These are phyloP conservation scores for Wickerhamomyces queroliae DNA, from an alignment of 805 yeast genomes.

Conservation along the genomic window DNA sequence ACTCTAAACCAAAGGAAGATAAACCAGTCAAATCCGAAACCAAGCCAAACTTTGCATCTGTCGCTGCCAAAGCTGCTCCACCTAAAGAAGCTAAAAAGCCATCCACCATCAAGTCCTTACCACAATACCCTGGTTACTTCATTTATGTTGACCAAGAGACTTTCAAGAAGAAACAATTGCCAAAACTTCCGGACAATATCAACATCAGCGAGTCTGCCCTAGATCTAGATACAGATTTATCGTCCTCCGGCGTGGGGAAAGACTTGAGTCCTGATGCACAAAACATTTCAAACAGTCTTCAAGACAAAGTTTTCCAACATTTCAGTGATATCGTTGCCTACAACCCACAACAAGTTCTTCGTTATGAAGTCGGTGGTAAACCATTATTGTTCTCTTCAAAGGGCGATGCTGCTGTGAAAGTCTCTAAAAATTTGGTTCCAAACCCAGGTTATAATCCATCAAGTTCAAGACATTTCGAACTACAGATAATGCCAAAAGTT, in stretches of 20 bases:
- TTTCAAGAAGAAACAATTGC: slow-evolving; percentile 40
- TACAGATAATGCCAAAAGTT: slow-evolving; percentile 92
- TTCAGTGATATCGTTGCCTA: slow-evolving; percentile 72
- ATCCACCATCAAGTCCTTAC: slow-evolving; percentile 26
- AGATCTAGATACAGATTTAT: slow-evolving; percentile 34
- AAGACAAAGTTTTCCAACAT: slow-evolving; percentile 66
- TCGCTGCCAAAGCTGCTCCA: slow-evolving; percentile 24
- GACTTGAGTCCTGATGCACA: slow-evolving; percentile 36
- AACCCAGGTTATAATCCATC: slow-evolving; percentile 56
- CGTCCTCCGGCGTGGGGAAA: slow-evolving; percentile 17
- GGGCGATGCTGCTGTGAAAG: slow-evolving; percentile 45
- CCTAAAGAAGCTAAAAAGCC: slow-evolving; percentile 14
- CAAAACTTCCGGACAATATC: slow-evolving; percentile 42
- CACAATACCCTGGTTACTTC: slow-evolving; percentile 59
- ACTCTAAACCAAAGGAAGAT: slow-evolving; percentile 4
- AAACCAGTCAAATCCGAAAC: neutral
- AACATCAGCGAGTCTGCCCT: slow-evolving; percentile 46
- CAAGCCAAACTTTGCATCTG: slow-evolving; percentile 26
- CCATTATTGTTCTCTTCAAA: slow-evolving; percentile 67
- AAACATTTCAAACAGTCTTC: slow-evolving; percentile 44
- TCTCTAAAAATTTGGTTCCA: slow-evolving; percentile 41
- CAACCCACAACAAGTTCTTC: slow-evolving; percentile 80
- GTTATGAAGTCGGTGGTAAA: slow-evolving; percentile 75
- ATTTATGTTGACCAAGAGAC: slow-evolving; percentile 70
- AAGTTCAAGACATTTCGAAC: slow-evolving; percentile 61